A percentile compares a stretch with the other conserved stretches of the same genome.
Conservation (phyloP, 2,329 filamentous ascomycete genomes). For the Cladosporium velox region DNA sequence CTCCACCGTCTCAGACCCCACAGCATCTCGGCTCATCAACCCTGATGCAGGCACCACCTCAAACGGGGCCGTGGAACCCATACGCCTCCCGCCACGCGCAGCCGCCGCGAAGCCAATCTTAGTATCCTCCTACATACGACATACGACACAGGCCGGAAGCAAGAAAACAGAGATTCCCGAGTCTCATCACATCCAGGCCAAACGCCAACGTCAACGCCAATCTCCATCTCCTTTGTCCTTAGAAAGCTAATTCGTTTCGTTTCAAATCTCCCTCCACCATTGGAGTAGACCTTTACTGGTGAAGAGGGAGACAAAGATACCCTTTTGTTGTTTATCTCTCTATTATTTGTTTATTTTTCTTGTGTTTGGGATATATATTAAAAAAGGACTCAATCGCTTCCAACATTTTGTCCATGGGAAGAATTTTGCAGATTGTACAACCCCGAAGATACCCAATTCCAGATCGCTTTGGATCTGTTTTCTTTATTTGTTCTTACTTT, state of each 20-base stretch:
- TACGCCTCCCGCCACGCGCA: constrained; percentile 30
- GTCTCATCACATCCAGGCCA: background rate
- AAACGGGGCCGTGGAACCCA: constrained; percentile 39
- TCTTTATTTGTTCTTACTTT: background rate
- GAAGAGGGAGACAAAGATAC: constrained; percentile 15
- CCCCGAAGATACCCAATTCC: background rate
- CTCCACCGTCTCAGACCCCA: constrained; percentile 16
- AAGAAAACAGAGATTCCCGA: background rate
- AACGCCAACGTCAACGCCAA: background rate
- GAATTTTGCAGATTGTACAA: background rate
- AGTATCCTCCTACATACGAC: background rate
- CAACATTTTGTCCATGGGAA: background rate
- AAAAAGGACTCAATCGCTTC: background rate
- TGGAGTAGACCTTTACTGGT: background rate
- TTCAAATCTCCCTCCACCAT: background rate
- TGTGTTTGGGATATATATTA: background rate
- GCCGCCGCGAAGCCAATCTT: constrained; percentile 15
- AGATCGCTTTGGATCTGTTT: background rate
- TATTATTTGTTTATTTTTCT: background rate
- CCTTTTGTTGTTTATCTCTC: constrained; percentile 6
- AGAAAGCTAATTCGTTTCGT: constrained; percentile 18
- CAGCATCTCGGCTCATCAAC: constrained; percentile 24
- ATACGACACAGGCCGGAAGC: background rate
- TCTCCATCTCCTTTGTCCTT: constrained; percentile 16
- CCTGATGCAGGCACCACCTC: constrained; percentile 38